Evolutionary conservation across 2,329 filamentous ascomycete species (phyloP).

Genomic region (Trichoderma afroharzianum): DNA sequence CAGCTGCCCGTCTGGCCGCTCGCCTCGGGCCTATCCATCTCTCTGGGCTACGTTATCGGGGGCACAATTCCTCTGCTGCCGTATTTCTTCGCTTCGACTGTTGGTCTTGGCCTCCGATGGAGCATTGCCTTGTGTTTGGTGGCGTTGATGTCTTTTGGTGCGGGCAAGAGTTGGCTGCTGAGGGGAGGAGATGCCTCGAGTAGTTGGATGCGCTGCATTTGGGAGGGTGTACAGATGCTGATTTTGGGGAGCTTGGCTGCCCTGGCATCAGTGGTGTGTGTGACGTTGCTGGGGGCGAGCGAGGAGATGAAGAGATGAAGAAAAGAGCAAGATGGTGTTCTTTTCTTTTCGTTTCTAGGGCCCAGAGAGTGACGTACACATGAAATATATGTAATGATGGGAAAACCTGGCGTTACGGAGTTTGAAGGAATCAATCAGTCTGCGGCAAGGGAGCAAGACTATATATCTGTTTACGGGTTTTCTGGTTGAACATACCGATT

Average conservation of each 20-base stretch:
- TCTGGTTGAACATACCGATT: background rate
- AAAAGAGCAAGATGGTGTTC: background rate
- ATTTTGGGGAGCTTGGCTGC: constrained; percentile 34
- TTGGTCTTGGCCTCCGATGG: constrained; percentile 45
- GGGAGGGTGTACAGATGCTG: constrained; percentile 34
- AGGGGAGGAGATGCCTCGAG: constrained; percentile 17
- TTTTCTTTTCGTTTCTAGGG: background rate
- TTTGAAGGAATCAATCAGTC: background rate
- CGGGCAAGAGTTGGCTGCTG: constrained; percentile 48
- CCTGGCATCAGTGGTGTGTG: constrained; percentile 29
- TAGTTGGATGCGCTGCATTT: constrained; percentile 23
- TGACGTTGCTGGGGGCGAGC: constrained; percentile 25
- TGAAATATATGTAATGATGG: background rate
- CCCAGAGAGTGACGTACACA: background rate
- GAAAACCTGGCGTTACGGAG: background rate
- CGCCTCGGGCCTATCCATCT: constrained; percentile 55
- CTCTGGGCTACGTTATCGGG: constrained; percentile 59
- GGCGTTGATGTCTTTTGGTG: constrained; percentile 54
- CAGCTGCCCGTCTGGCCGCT: constrained; percentile 33
- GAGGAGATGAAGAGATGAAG: background rate
- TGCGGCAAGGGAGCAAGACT: background rate
- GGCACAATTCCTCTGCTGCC: constrained; percentile 60
- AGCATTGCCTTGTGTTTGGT: constrained; percentile 53
- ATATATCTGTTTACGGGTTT: background rate
- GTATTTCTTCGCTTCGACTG: constrained; percentile 51